These are phyloP conservation scores for Lipomyces yarrowii DNA, from an alignment of 1,139 yeast species.

Conservation along the genomic window DNA sequence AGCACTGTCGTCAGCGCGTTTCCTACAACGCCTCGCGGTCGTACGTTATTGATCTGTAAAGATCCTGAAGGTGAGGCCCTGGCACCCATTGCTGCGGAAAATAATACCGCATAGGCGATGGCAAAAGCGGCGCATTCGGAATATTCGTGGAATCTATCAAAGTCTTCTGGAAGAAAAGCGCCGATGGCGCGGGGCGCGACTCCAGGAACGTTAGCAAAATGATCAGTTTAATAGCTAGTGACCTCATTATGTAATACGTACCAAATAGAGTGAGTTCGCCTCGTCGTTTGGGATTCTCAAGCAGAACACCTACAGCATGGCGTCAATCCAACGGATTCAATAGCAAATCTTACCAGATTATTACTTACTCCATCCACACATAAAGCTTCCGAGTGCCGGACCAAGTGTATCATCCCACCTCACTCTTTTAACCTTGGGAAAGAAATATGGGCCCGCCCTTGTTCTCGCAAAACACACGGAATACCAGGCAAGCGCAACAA, in stretches of 20 bases:
- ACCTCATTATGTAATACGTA: conserved; percentile 14
- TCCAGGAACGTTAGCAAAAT: background rate
- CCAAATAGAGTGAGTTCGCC: conserved; percentile 49
- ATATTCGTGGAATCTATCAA: conserved; percentile 10
- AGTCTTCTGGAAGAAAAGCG: conserved; percentile 36
- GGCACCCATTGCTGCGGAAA: conserved; percentile 8
- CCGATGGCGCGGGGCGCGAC: conserved; percentile 48
- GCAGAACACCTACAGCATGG: conserved; percentile 31
- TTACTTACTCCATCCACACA: conserved; percentile 44
- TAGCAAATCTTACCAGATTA: background rate
- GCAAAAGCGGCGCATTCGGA: conserved; percentile 17
- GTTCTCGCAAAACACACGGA: conserved; percentile 47
- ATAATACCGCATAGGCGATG: conserved; percentile 17
- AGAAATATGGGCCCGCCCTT: conserved; percentile 42
- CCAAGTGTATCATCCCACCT: conserved; percentile 46
- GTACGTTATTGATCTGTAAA: background rate
- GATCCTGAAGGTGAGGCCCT: background rate
- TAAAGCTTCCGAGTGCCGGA: conserved; percentile 44
- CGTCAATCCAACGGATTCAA: background rate
- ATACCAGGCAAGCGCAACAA: conserved; percentile 48
- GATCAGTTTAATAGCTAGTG: background rate
- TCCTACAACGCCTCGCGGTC: conserved; percentile 18
- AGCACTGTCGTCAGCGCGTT: conserved; percentile 19
- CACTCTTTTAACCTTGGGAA: conserved; percentile 38
- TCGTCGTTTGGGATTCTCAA: conserved; percentile 46